Percentiles rank a stretch among this genome's conserved stretches.
Evolutionary conservation across 1,284 basidiomycete genomes (phyloP).

Genomic region (Naganishia sp.): DNA sequence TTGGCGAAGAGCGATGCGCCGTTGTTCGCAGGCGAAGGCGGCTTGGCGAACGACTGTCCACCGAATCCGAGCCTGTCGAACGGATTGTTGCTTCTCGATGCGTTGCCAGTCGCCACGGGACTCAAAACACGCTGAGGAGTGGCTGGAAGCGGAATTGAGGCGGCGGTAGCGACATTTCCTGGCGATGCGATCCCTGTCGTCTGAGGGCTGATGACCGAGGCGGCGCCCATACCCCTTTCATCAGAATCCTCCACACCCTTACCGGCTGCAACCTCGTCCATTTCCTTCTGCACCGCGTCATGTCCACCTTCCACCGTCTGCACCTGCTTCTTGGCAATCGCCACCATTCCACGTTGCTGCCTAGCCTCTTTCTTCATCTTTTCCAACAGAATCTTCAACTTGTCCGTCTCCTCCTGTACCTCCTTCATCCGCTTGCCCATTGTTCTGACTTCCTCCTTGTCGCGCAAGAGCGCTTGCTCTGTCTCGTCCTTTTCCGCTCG

Average conservation of each 20-base stretch:
- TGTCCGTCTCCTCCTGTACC: conserved; percentile 71
- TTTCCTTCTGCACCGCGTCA: conserved; percentile 69
- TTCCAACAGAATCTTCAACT: conserved; percentile 74
- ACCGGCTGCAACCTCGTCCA: conserved; percentile 63
- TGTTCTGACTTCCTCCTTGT: conserved; percentile 91
- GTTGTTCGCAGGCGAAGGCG: conserved; percentile 37
- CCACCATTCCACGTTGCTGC: conserved; percentile 91
- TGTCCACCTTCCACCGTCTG: conserved; percentile 77
- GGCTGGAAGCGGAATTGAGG: conserved; percentile 66
- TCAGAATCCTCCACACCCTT: conserved; percentile 58
- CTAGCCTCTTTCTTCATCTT: conserved; percentile 90
- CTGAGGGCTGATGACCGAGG: conserved; percentile 51
- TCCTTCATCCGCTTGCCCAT: conserved; percentile 85
- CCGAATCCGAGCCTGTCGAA: conserved; percentile 70
- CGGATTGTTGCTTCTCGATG: conserved; percentile 75
- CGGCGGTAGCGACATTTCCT: conserved; percentile 59
- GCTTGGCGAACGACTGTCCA: conserved; percentile 27
- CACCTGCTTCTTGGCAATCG: conserved; percentile 93
- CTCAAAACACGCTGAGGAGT: conserved; percentile 62
- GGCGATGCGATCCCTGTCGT: conserved; percentile 38
- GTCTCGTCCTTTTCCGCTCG: conserved; percentile 89
- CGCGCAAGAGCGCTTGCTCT: conserved; percentile 80
- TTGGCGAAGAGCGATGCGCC: conserved; percentile 32
- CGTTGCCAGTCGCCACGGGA: conserved; percentile 51
- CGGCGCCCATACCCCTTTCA: conserved; percentile 36